Percentiles rank a stretch among this genome's conserved stretches.
phyloP scores from a whole-genome alignment of 192 early-diverging fungal species.

The Jimgerdemannia flammicorona region DNA sequence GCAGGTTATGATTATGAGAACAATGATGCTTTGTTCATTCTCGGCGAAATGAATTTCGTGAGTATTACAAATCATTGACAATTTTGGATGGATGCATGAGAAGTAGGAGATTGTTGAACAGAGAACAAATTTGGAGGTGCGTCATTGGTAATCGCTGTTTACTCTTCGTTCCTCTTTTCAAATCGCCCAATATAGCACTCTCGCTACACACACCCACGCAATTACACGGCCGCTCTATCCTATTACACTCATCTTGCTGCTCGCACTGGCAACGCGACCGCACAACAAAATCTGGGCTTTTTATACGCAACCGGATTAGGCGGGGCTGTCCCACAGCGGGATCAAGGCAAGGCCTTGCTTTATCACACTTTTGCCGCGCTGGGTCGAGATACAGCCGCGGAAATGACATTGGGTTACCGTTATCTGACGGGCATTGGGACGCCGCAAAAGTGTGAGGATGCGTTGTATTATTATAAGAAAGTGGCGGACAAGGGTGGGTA shows the following conservation, averaged over 20 bases:
- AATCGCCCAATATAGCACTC: conserved; percentile 30
- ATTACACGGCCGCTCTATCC: conserved; percentile 56
- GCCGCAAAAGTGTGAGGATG: conserved; percentile 71
- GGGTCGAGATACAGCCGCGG: conserved; percentile 67
- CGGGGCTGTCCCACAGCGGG: conserved; percentile 27
- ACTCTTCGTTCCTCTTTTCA: no score
- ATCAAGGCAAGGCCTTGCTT: conserved; percentile 71
- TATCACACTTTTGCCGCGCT: conserved; percentile 83
- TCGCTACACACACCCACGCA: conserved; percentile 49
- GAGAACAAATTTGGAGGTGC: no score
- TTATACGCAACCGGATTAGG: conserved; percentile 91
- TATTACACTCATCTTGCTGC: conserved; percentile 62
- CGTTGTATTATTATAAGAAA: conserved; percentile 71
- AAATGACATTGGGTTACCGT: conserved; percentile 85
- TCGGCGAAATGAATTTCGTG: conserved; percentile 68
- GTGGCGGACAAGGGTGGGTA: conserved; percentile 73
- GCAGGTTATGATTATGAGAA: conserved; percentile 43
- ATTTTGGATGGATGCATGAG: no score
- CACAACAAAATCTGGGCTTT: conserved; percentile 87
- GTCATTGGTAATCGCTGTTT: no score
- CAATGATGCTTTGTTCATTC: conserved; percentile 54
- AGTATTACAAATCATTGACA: no score
- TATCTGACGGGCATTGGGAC: conserved; percentile 79
- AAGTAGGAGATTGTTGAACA: no score
- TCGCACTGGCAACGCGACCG: conserved; percentile 70